These are phyloP conservation scores for Pseudogymnoascus sp. DNA, from an alignment of 2,329 filamentous ascomycete species.

Conservation along the genomic window DNA sequence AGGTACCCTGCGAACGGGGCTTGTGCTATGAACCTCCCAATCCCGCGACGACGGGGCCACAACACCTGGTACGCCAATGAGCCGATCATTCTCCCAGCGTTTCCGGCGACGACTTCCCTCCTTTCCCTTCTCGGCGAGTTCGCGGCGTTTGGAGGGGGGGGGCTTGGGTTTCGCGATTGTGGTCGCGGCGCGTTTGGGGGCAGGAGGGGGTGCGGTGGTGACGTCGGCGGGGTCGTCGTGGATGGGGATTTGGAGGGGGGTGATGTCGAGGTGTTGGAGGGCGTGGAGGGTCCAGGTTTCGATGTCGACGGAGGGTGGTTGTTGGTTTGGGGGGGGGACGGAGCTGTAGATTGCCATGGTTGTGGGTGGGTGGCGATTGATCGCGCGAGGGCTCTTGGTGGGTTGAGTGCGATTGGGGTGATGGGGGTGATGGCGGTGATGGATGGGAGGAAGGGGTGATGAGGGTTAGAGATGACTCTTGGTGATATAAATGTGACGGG, in stretches of 20 bases:
- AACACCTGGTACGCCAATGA: conserved; percentile 78
- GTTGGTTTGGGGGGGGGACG: conserved; percentile 41
- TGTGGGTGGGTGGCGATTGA: not conserved
- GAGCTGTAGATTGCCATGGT: conserved; percentile 47
- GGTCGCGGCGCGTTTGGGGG: conserved; percentile 53
- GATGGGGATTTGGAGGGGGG: conserved; percentile 11
- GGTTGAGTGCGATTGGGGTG: not conserved
- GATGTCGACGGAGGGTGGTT: conserved; percentile 42
- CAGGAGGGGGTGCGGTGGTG: conserved; percentile 51
- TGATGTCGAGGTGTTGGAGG: conserved; percentile 31
- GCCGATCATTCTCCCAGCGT: conserved; percentile 91
- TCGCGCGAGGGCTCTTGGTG: not conserved
- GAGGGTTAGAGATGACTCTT: not conserved
- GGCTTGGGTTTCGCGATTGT: conserved; percentile 24
- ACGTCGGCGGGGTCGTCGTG: conserved; percentile 31
- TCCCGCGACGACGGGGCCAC: conserved; percentile 75
- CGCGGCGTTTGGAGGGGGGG: conserved; percentile 39
- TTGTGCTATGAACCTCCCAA: conserved; percentile 74
- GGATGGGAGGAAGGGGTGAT: not conserved
- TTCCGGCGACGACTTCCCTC: conserved; percentile 80
- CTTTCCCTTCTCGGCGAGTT: conserved; percentile 77
- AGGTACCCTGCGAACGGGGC: conserved; percentile 69
- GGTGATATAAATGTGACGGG: not conserved
- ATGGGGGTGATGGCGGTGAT: not conserved
- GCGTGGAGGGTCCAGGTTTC: conserved; percentile 59